A percentile compares a stretch with the other conserved stretches of the same genome.
These are phyloP conservation scores for Aspergillus transmontanensis DNA, from an alignment of 2,329 filamentous ascomycete genomes.

Conservation along the genomic window DNA sequence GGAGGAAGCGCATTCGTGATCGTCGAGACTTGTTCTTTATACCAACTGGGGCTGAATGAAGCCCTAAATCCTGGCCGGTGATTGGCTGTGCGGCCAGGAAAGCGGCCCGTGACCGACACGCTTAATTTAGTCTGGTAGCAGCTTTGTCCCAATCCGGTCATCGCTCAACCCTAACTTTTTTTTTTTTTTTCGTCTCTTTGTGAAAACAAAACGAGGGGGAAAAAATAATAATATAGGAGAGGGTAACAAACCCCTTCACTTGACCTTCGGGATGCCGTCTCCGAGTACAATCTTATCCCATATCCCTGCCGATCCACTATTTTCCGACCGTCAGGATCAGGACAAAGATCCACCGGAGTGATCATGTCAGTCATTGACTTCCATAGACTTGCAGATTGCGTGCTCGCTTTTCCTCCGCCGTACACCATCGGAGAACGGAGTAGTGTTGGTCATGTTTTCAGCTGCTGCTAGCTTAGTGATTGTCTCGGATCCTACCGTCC, in stretches of 20 bases:
- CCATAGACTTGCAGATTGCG: not conserved
- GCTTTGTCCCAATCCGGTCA: no score
- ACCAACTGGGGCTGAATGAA: not conserved
- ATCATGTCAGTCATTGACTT: not conserved
- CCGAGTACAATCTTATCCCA: not conserved
- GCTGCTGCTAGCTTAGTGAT: not conserved
- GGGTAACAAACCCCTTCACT: not conserved
- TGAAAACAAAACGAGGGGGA: no score
- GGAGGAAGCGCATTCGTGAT: constrained; percentile 6
- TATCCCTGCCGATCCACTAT: not conserved
- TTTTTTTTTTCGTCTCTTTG: not conserved
- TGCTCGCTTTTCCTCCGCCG: not conserved
- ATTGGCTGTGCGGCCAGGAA: not conserved
- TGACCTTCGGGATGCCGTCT: not conserved
- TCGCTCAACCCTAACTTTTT: not conserved
- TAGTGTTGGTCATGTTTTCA: not conserved
- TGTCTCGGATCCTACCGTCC: not conserved
- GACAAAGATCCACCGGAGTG: no score
- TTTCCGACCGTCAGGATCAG: not conserved
- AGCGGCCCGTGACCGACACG: not conserved
- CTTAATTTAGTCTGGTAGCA: not conserved
- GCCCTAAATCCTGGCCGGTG: not conserved
- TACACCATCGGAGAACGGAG: not conserved
- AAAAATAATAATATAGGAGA: not conserved
- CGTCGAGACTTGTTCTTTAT: not conserved